Evolutionary conservation across 2,329 filamentous ascomycete species (phyloP), one percentile per base, ranked within the genome.

Genomic region (Trichothecium roseum): DNA sequence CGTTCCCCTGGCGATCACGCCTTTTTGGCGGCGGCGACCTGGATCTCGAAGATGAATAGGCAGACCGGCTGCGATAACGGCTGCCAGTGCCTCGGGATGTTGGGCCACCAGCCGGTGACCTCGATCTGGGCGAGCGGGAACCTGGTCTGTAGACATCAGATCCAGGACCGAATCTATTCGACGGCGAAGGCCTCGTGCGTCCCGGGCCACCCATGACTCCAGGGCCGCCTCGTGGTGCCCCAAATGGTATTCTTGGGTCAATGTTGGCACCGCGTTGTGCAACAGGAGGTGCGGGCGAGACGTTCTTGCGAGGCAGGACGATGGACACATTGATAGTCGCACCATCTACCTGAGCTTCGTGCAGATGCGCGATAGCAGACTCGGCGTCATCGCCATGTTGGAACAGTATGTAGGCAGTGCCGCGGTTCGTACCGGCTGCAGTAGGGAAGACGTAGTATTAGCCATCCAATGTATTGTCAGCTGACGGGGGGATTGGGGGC

Each of bases 271-370:
- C 72, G 34, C 73, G 72, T 34, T 80, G 73, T 35, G 81, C 76
- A 5, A 73, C 73, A 2, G 85, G 85, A 13, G 88, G 88, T 31
- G 82, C 77, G 14, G 77, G 78, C 6, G 84, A 88, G 50, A 94
- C 84, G 47, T 86, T 85, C 49, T 83, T 78, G 34, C 83, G 76
- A 1, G 86, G 86, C 26, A 94, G 68, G 18, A 94, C 85, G 45
- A 95, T 91, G 30, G 84, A 91, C 33, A 95, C 88, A 50, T 81
- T 82, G 51, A 95, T 79, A 28, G 78, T 69, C 16, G 80, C 76
- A 35, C 87, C 87, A 56, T 95, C 88, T 18, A 94, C 64, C 52
- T 94, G 84, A n/a, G 84, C 86, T 62, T 98, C 91, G 58, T 98
- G 91, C 91, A 98, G 96, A 55, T 94, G 84, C 14, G 88, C 78